A percentile compares a stretch with the other conserved stretches of the same genome.
These are phyloP conservation scores for Aspergillus niger DNA, from an alignment of 2,329 filamentous ascomycete genomes.

Conservation along the genomic window DNA sequence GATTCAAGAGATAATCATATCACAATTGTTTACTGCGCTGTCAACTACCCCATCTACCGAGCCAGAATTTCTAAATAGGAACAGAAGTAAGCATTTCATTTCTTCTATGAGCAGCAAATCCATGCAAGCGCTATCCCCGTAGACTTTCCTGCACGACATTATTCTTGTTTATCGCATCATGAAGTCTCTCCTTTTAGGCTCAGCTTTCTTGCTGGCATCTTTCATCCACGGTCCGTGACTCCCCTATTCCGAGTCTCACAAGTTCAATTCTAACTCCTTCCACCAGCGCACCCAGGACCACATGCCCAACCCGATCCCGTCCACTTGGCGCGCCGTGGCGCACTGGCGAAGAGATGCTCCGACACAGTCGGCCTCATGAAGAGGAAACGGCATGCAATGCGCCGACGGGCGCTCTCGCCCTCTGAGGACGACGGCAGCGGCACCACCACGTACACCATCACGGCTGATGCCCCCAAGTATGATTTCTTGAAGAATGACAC, in stretches of 20 bases:
- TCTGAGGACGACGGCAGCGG: not conserved
- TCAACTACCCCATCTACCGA: too few relatives aligned
- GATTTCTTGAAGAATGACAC: conserved; percentile 1
- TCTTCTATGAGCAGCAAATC: not conserved
- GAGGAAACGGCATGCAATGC: not conserved
- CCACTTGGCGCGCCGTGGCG: not conserved
- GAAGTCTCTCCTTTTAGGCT: not conserved
- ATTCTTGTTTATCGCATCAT: too few relatives aligned
- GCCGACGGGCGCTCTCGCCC: not conserved
- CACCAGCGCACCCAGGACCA: not conserved
- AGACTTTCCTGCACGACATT: too few relatives aligned
- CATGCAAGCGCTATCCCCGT: not conserved
- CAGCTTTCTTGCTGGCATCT: not conserved
- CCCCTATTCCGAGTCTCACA: not conserved
- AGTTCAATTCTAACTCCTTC: not conserved
- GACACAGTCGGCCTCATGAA: not conserved
- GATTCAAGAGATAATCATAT: too few relatives aligned
- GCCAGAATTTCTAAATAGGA: too few relatives aligned
- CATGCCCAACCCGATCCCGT: not conserved
- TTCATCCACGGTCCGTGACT: not conserved
- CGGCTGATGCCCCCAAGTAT: not conserved
- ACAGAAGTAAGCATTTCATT: not conserved
- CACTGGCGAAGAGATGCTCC: not conserved
- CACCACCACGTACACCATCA: not conserved
- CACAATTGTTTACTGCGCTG: too few relatives aligned